Percentiles rank a stretch among this genome's conserved stretches.
These are phyloP conservation scores for Candida arabinofermentans DNA, from an alignment of 805 yeast species.

Conservation along the genomic window DNA sequence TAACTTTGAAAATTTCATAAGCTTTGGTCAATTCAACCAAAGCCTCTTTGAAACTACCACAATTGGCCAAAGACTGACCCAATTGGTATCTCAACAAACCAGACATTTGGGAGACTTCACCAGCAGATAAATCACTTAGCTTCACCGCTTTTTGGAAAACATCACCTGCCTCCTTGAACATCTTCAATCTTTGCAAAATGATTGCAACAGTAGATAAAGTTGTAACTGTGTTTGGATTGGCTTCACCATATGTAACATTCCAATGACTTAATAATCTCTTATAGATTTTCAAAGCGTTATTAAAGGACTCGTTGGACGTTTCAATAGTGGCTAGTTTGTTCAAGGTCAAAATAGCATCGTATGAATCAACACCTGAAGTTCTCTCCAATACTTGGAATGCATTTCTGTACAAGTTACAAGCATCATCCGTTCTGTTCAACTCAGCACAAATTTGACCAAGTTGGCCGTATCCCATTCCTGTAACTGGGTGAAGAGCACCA, in stretches of 20 bases:
- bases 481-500: conserved; percentile 75
- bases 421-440: conserved; percentile 49
- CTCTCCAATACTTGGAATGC: conserved; percentile 77
- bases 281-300: conserved; percentile 60
- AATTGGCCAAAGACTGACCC: conserved; percentile 55
- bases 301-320: conserved; percentile 50
- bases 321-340: conserved; percentile 75
- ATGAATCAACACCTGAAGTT: conserved; percentile 73
- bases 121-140: conserved; percentile 48
- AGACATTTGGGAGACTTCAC: conserved; percentile 54
- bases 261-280: conserved; percentile 57
- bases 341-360: conserved; percentile 67
- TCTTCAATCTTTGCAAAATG: conserved; percentile 50
- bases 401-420: conserved; percentile 62
- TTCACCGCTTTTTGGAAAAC: conserved; percentile 53
- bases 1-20: conserved; percentile 47
- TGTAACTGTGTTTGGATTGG: conserved; percentile 68
- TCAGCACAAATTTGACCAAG: conserved; percentile 68
- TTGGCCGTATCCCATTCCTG: conserved; percentile 63
- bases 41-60: conserved; percentile 52
- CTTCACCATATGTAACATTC: conserved; percentile 51
- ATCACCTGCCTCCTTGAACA: conserved; percentile 43
- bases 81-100: conserved; percentile 67
- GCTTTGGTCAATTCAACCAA: conserved; percentile 53
- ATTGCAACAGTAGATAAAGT: conserved; percentile 59